These are phyloP conservation scores for Hyphodiscus sp. DNA, from an alignment of 2,329 filamentous ascomycete species.

Conservation along the genomic window DNA sequence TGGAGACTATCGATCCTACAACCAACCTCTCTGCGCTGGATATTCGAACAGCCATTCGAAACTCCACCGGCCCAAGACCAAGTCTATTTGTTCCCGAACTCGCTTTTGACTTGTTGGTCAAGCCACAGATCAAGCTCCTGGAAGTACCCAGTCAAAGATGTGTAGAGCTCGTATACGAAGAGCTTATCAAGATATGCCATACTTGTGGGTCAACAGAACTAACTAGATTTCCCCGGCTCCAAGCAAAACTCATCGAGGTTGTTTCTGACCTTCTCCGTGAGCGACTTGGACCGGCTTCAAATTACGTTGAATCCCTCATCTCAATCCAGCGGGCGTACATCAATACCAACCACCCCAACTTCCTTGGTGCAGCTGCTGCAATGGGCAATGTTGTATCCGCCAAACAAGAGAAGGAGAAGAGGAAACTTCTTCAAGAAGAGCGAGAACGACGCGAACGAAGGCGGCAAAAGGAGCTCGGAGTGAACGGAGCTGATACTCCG, in stretches of 20 bases:
- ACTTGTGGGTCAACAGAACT: slow-evolving; percentile 95
- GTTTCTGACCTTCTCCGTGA: slow-evolving; percentile 94
- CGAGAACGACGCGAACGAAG: slow-evolving; percentile 77
- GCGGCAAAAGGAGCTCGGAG: slow-evolving; percentile 73
- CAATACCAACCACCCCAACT: slow-evolving; percentile 99
- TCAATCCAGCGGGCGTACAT: slow-evolving; percentile 97
- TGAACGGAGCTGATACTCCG: slow-evolving; percentile 62
- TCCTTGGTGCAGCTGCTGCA: slow-evolving; percentile 89
- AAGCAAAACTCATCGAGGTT: slow-evolving; percentile 96
- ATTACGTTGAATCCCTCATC: slow-evolving; percentile 93
- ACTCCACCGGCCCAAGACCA: slow-evolving; percentile 91
- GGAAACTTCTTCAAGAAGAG: slow-evolving; percentile 72
- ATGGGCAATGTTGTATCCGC: slow-evolving; percentile 96
- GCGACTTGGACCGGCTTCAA: slow-evolving; percentile 79
- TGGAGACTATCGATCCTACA: slow-evolving; percentile 94
- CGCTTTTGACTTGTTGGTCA: slow-evolving; percentile 94
- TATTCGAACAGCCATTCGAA: slow-evolving; percentile 94
- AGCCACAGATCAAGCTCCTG: slow-evolving; percentile 95
- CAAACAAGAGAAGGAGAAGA: slow-evolving; percentile 91
- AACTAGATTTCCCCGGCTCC: slow-evolving; percentile 82
- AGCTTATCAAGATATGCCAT: slow-evolving; percentile 98
- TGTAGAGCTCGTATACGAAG: slow-evolving; percentile 96
- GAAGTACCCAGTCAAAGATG: slow-evolving; percentile 94
- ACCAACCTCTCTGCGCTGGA: slow-evolving; percentile 91
- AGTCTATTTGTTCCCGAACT: slow-evolving; percentile 97